Evolutionary conservation across 2,329 filamentous ascomycete species (phyloP).

Genomic region (Sarocladiaceae sp.): DNA sequence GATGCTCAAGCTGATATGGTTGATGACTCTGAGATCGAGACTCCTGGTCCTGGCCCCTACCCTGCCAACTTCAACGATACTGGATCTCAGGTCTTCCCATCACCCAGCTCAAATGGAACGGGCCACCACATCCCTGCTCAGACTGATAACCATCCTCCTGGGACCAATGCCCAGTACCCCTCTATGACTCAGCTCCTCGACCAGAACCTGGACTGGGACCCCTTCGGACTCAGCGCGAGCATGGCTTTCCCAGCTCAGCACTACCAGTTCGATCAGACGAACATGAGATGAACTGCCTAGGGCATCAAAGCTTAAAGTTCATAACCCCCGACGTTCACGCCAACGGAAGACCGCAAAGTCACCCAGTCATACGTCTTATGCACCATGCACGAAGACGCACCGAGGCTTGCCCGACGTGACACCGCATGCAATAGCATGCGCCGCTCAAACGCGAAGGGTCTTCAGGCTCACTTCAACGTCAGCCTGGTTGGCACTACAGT

Average conservation of each 20-base stretch:
- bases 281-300: conserved; percentile 36
- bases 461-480: conserved; percentile 1
- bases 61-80: conserved; percentile 48
- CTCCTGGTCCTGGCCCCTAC: conserved; percentile 65
- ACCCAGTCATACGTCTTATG: background rate
- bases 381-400: background rate
- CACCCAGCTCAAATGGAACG: conserved; percentile 27
- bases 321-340: too few relatives aligned
- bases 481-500: too few relatives aligned
- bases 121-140: conserved; percentile 12
- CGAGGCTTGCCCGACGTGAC: background rate
- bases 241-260: conserved; percentile 90
- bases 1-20: conserved; percentile 86
- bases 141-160: conserved; percentile 29
- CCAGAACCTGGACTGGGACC: conserved; percentile 85
- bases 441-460: background rate
- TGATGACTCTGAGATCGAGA: conserved; percentile 73
- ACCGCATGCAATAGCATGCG: background rate
- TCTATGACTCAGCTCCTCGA: conserved; percentile 64
- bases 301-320: background rate
- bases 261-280: conserved; percentile 67
- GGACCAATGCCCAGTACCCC: conserved; percentile 42
- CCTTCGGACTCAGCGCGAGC: conserved; percentile 87
- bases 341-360: too few relatives aligned
- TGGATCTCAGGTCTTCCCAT: conserved; percentile 39